A percentile compares a stretch with the other conserved stretches of the same genome.
These are phyloP conservation scores for Aristolochia californica DNA, from an alignment of 164 flowering plant genomes.

Conservation along the genomic window DNA sequence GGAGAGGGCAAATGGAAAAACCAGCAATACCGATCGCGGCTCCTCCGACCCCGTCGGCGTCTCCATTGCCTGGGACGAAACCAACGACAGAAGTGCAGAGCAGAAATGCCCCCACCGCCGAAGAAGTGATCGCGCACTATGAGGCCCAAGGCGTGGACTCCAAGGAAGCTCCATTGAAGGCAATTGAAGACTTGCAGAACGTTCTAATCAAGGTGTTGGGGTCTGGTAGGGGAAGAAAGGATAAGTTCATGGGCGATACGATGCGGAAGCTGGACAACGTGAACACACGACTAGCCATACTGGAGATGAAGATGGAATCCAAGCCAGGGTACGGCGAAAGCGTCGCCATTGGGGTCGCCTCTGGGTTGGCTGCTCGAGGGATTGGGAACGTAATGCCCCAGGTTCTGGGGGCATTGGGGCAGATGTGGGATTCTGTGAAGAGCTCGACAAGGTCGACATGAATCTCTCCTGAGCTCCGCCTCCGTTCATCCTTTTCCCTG, in stretches of 20 bases:
- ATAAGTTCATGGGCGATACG: constrained; percentile 27
- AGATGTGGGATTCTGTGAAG: constrained; percentile 38
- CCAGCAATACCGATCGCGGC: constrained; percentile 11
- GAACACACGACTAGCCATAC: constrained; percentile 37
- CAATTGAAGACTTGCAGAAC: constrained; percentile 62
- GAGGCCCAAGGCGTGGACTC: constrained; percentile 54
- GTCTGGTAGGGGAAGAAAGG: constrained; percentile 27
- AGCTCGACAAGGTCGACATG: constrained; percentile 8
- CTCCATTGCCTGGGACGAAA: constrained; percentile 1
- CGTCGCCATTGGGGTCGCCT: constrained; percentile 49
- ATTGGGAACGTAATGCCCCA: constrained; percentile 33
- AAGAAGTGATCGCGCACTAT: constrained; percentile 60
- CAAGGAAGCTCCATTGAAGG: constrained; percentile 59
- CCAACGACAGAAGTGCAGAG: constrained; percentile 9
- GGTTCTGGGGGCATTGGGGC: constrained; percentile 24
- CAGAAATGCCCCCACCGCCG: constrained; percentile 39
- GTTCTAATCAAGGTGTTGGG: constrained; percentile 28
- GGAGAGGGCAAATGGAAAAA: constrained; percentile 11
- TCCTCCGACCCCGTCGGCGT: constrained; percentile 5
- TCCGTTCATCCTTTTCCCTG: too few species aligned
- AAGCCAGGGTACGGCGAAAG: constrained; percentile 53
- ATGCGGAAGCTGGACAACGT: constrained; percentile 44
- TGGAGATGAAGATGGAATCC: constrained; percentile 62
- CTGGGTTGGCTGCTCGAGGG: constrained; percentile 38
- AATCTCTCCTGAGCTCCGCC: neutral